These are phyloP conservation scores for Penicillium steckii DNA, from an alignment of 495 filamentous ascomycete genomes.

Conservation along the genomic window DNA sequence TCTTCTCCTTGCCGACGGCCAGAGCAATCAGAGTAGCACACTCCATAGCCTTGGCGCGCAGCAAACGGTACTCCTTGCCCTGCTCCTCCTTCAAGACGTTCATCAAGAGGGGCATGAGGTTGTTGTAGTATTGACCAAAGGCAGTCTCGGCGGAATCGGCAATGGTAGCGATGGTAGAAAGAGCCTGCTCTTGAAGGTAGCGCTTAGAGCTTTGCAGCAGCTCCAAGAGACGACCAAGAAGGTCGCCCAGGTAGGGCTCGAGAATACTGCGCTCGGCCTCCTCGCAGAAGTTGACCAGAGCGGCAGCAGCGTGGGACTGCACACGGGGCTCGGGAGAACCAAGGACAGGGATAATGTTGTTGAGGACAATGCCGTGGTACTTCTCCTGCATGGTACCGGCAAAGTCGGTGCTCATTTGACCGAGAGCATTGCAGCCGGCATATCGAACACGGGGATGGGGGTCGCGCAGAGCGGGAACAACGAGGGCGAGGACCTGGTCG, in stretches of 20 bases:
- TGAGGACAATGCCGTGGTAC: slow-evolving; percentile 80
- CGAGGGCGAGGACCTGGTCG: slow-evolving; percentile 87
- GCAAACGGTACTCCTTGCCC: slow-evolving; percentile 85
- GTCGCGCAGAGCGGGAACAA: slow-evolving; percentile 89
- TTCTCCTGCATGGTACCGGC: slow-evolving; percentile 98
- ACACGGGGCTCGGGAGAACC: slow-evolving; percentile 88
- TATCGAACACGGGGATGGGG: slow-evolving; percentile 93
- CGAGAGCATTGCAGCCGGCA: slow-evolving; percentile 98
- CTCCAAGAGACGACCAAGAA: slow-evolving; percentile 77
- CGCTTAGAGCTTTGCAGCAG: slow-evolving; percentile 87
- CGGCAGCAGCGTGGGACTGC: slow-evolving; percentile 94
- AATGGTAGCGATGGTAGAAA: slow-evolving; percentile 98
- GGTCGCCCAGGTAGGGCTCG: slow-evolving; percentile 89
- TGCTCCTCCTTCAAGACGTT: slow-evolving; percentile 84
- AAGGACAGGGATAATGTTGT: slow-evolving; percentile 89
- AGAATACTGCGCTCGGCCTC: slow-evolving; percentile 92
- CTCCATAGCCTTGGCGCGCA: slow-evolving; percentile 98
- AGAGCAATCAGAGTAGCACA: slow-evolving; percentile 96
- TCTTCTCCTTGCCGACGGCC: slow-evolving; percentile 89
- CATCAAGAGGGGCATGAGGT: slow-evolving; percentile 91
- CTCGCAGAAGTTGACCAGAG: slow-evolving; percentile 98
- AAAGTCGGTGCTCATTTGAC: slow-evolving; percentile 99
- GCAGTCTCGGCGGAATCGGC: slow-evolving; percentile 95
- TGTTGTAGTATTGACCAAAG: slow-evolving; percentile 94
- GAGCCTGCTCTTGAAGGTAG: slow-evolving; percentile 96